Base-by-base conservation (phyloP, 768 basidiomycete genomes). In the Pholiota conissans region DNA sequence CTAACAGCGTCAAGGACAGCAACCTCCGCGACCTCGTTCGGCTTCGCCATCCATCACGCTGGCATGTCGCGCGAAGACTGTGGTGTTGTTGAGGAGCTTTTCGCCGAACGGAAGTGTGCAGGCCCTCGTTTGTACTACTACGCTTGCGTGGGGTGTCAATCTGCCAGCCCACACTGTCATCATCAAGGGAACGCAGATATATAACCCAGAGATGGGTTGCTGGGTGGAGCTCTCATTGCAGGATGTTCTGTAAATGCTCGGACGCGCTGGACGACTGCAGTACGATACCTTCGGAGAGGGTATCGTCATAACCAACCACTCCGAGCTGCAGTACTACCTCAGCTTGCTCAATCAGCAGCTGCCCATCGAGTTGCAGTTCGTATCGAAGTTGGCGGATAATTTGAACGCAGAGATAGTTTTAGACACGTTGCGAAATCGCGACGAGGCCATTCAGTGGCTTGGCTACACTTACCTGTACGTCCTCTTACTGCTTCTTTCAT, bases 111-210 rank as follows among this genome's bases (percentile, higher is more conserved):
- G 95, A 0, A 87, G 91, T 24, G 80, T 99, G 29, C 95, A 96
- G 69, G 95, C 98, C 0, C 79, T 99, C 24, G 93, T 97, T 42
- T 97, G 93, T 70, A 99, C 97, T 0, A 96, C 97, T 4, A 98
- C 96, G 2, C 87, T 99, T 34, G 97, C 97, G 0, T 99, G 97
- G 97, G 97, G 96, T 77, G 96, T 99, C 74, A 99, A 99, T 69
- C 77, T 98, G 0, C 97, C 97, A 3, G 96, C 95, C 1, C 97
- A 98, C 62, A 90, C 93, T 7, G 96, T 98, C 74, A 94, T 98
- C 76, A 98, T 99, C 80, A 99, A 98, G 71, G 97, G 97, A 16
- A 98, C 97, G 0, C 95, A 98, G 74, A 95, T 98, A 60, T 99
- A 98, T 75, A 98, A 97, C 71, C 97, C 97, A 0, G 95, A 97